Evolutionary conservation across 2,329 filamentous ascomycete genomes (phyloP), one percentile per base, ranked within the genome.

Genomic region (Paraconiothyrium sp.): DNA sequence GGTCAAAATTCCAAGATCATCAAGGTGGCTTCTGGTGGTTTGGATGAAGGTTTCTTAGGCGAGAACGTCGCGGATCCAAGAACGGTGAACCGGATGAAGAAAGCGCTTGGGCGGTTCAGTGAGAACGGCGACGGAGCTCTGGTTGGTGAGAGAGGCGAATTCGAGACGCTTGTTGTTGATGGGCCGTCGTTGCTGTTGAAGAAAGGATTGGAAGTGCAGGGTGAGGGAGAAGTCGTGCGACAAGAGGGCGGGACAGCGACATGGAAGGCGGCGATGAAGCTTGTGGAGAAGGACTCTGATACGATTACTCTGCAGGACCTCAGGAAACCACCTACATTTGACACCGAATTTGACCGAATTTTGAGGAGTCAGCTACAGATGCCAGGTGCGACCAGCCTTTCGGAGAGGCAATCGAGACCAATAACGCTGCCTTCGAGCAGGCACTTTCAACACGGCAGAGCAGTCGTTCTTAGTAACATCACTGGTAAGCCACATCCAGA

Each of bases 81-180:
- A 54, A 81, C 84, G 9, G 79, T 85, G 57, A 73, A 70, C 54
- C 79, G 80, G 47, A 72, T 91, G 57, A 78, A 81, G 34, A 84
- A 81, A 63, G 83, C 88, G 0, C 84, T 92, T 75, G 81, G 83
- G 54, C 85, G 88, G 64, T 97, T 96, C 79, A 90, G 91, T 48
- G 80, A 85, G 63, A 82, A 81, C 72, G 82, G 86, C 62, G 81
- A 84, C 65, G 93, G 92, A 0, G 91, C 92, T 9, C 88, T 94
- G 10, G 80, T 98, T 20, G 95, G 95, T 0, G 95, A 98, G 77
- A 95, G 95, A 6, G 95, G 95, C 3, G 95, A 98, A 82, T 98
- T 96, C 78, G 95, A 98, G 84, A 98, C 93, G 34, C 82, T 98
- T 56, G 93, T 95, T 48, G 74, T 98, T 39, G 88, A 93, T 78